Percentiles rank a stretch among this genome's conserved stretches.
Conservation (phyloP, 2,329 filamentous ascomycete species). For the Monosporascus sp. region DNA sequence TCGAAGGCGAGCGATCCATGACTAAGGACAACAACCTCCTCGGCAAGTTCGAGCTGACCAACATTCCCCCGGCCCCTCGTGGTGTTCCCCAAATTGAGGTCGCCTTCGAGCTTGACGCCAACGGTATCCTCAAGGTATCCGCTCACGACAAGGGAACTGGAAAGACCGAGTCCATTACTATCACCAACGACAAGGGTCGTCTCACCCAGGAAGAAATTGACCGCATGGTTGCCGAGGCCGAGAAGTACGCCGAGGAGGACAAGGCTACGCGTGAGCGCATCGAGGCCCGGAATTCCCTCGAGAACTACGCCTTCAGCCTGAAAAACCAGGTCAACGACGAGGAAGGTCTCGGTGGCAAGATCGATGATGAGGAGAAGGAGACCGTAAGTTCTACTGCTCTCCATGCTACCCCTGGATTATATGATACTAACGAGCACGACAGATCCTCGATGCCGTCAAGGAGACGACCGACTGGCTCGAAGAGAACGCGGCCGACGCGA, state of each 20-base stretch:
- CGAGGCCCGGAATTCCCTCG: conserved; percentile 89
- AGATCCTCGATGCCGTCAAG: conserved; percentile 93
- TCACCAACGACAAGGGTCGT: conserved; percentile 99
- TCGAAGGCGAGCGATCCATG: conserved; percentile 86
- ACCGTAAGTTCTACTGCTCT: conserved; percentile 51
- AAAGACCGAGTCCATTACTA: conserved; percentile 95
- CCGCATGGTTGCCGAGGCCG: conserved; percentile 97
- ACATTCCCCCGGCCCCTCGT: conserved; percentile 89
- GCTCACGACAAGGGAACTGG: conserved; percentile 97
- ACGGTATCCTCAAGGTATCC: conserved; percentile 95
- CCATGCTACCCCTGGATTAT: neutral
- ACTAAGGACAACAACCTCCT: conserved; percentile 97
- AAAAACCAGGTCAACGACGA: conserved; percentile 99
- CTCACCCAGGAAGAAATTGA: conserved; percentile 96
- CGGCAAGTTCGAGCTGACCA: conserved; percentile 96
- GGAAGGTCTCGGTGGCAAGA: conserved; percentile 95
- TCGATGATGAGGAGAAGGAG: conserved; percentile 98
- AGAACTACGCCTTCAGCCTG: conserved; percentile 98
- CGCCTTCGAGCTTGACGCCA: conserved; percentile 94
- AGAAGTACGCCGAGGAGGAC: conserved; percentile 98
- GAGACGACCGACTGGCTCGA: conserved; percentile 96
- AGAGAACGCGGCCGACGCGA: conserved; percentile 81
- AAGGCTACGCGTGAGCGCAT: conserved; percentile 97
- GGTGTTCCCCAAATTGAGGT: conserved; percentile 98
- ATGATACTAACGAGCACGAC: conserved; percentile 27